Evolutionary conservation across 2,329 filamentous ascomycete species (phyloP).

Genomic region (Aureobasidium subglaciale): DNA sequence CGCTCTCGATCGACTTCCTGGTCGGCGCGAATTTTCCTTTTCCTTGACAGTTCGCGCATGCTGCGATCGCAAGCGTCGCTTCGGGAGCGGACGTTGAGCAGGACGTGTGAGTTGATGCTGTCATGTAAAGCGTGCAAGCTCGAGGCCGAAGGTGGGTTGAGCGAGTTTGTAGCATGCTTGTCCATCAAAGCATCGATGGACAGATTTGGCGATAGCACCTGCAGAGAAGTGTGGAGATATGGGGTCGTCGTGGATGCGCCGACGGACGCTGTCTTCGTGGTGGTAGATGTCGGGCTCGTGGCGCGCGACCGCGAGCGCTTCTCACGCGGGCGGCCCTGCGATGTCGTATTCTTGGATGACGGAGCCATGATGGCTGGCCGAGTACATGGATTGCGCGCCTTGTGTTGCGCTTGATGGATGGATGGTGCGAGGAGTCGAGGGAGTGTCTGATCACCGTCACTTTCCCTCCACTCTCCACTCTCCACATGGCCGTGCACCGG

Average conservation of each 20-base stretch:
- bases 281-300: constrained; percentile 59
- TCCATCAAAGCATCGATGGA: constrained; percentile 66
- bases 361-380: constrained; percentile 10
- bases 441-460: too few species aligned
- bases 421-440: too few species aligned
- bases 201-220: constrained; percentile 51
- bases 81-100: constrained; percentile 41
- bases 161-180: constrained; percentile 48
- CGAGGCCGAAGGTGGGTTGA: constrained; percentile 49
- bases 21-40: constrained; percentile 55
- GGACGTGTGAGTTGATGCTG: constrained; percentile 53
- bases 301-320: constrained; percentile 68
- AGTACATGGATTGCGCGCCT: not conserved
- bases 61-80: constrained; percentile 63
- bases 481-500: not conserved
- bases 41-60: constrained; percentile 62
- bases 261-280: constrained; percentile 38
- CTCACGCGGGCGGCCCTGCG: constrained; percentile 36
- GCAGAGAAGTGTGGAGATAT: constrained; percentile 53
- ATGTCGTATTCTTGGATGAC: constrained; percentile 27
- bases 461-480: too few species aligned
- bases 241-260: constrained; percentile 50
- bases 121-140: constrained; percentile 58
- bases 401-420: not conserved
- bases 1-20: constrained; percentile 44